Conservation (phyloP, 345 rosid species). For the Microcos paniculata region DNA sequence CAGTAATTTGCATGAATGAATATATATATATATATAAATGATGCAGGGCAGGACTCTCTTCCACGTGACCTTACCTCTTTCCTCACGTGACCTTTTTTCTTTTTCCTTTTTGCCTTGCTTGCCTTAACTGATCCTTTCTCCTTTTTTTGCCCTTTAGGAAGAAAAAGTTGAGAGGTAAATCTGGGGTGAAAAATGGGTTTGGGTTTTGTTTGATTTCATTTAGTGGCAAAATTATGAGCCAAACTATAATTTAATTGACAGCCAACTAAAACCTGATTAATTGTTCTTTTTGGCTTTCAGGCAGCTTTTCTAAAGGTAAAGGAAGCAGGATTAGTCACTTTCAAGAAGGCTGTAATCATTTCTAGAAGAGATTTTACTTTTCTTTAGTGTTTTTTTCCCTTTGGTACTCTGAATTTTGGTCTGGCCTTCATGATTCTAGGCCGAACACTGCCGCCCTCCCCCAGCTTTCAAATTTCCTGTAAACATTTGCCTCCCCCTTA, state of each 20-base stretch:
- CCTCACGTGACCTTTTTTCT: conserved; percentile 42
- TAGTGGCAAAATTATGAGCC: background rate
- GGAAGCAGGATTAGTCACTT: conserved; percentile 35
- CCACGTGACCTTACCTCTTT: conserved; percentile 45
- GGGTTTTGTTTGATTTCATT: background rate
- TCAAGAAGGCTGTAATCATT: conserved; percentile 30
- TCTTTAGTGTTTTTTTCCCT: background rate
- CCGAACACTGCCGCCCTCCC: conserved; percentile 14
- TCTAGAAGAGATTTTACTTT: conserved; percentile 1
- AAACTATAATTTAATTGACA: background rate
- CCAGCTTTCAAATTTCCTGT: background rate
- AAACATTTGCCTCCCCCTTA: background rate
- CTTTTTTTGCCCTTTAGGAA: background rate
- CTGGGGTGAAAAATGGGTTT: background rate
- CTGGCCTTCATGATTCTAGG: conserved; percentile 13
- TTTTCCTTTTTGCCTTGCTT: background rate
- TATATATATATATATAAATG: background rate
- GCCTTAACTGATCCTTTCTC: conserved; percentile 3
- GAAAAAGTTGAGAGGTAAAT: background rate
- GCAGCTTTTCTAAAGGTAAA: conserved; percentile 25
- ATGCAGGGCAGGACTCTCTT: conserved; percentile 34
- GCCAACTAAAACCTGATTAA: conserved; percentile 9
- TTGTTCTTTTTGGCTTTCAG: background rate
- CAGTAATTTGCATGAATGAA: conserved; percentile 44
- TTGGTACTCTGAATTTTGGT: background rate